Evolutionary conservation across 2,329 filamentous ascomycete species (phyloP), one percentile per base, ranked within the genome.

Genomic region (Pseudocercospora fijiensis): DNA sequence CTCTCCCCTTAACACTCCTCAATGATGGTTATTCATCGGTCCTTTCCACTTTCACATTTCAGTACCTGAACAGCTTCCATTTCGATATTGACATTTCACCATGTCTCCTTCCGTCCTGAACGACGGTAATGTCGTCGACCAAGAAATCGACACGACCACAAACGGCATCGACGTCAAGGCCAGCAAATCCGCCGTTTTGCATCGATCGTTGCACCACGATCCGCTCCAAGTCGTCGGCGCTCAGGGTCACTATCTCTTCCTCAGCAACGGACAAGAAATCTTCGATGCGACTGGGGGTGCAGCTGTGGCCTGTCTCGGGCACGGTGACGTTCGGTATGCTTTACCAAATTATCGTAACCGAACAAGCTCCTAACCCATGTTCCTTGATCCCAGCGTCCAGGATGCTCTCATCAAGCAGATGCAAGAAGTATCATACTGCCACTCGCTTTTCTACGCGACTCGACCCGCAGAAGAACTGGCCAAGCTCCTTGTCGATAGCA

Each of bases 211-310:
- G 2, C 79, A 79, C 60, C 70, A 78, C 28, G 65, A 78, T 20
- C 81, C 84, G n/a, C 75, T 78, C 57, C 78, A 75, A 56, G 83
- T 84, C 4, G 72, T 79, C 9, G 80, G 78, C 0, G 85, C 80
- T 4, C 75, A 79, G 61, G 84, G 83, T 10, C 79, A 81, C 67
- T 83, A 82, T 64, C 75, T 87, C n/a, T 76, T 78, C 33, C 77
- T 86, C 1, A 78, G 78, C 68, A 80, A 82, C 71, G 88, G 87
- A 1, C 81, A 83, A 24, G 79, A 78, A 33, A 83, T 95, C 49
- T 83, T 92, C 13, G 91, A 95, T 74, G 88, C 86, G 1, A 90
- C 88, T 20, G 85, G 88, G 27, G 91, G 91, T 20, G 88, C 90
- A 2, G 89, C 88, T 22, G 90, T 92, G 3, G 82, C 86, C 9